phyloP scores from a whole-genome alignment of 2,329 filamentous ascomycete species.

The Plenodomus lindquistii region DNA sequence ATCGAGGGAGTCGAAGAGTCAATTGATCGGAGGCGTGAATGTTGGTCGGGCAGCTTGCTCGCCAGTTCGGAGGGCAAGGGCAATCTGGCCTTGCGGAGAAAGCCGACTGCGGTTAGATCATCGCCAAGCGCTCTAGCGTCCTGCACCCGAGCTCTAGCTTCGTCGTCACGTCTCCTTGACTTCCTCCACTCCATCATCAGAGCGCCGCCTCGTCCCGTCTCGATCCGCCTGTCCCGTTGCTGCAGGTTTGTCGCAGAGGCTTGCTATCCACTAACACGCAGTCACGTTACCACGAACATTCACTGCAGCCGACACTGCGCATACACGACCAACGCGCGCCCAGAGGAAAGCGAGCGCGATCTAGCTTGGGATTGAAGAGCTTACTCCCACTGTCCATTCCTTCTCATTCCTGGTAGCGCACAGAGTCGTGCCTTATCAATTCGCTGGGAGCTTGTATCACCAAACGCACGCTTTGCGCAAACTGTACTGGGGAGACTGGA shows the following conservation, averaged over 20 bases:
- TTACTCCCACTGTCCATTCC: conserved; percentile 17
- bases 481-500: conserved; percentile 29
- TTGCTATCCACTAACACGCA: conserved; percentile 8
- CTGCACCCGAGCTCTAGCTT: conserved; percentile 14
- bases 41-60: conserved; percentile 19
- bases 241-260: conserved; percentile 18
- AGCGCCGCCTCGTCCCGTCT: conserved; percentile 18
- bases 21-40: conserved; percentile 9
- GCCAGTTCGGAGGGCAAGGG: conserved; percentile 31
- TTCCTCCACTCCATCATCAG: conserved; percentile 16
- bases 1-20: conserved; percentile 1
- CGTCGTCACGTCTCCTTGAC: conserved; percentile 13
- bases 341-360: conserved; percentile 15
- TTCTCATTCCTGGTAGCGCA: conserved; percentile 29
- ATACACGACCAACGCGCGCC: conserved; percentile 5
- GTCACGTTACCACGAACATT: background rate
- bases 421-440: conserved; percentile 21
- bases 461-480: conserved; percentile 22
- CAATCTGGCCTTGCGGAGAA: conserved; percentile 36
- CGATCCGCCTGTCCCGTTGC: conserved; percentile 5
- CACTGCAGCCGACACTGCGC: background rate
- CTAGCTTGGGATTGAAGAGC: conserved; percentile 13
- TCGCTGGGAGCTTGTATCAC: conserved; percentile 32
- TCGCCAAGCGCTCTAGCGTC: conserved; percentile 14
- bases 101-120: conserved; percentile 17